These are phyloP conservation scores for Pterula multifida DNA, from an alignment of 1,284 basidiomycete genomes.

Conservation along the genomic window DNA sequence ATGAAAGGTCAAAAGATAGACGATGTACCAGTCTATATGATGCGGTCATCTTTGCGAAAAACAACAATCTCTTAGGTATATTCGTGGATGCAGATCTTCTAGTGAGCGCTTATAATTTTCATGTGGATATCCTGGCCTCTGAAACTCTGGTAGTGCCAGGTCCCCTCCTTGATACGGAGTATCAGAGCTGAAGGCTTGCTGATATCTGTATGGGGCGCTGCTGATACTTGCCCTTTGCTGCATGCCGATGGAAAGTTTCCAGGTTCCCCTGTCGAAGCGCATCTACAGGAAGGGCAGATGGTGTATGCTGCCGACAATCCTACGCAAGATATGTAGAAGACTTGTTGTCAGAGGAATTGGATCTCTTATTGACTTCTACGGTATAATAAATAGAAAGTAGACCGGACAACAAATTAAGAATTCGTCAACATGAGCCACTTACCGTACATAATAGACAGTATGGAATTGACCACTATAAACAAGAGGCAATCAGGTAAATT, in stretches of 20 bases:
- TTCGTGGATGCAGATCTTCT: constrained; percentile 84
- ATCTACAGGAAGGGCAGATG: constrained; percentile 47
- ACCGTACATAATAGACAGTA: too few relatives aligned
- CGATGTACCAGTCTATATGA: constrained; percentile 70
- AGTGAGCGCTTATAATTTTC: constrained; percentile 36
- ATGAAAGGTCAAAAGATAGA: constrained; percentile 34
- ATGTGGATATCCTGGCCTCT: background rate
- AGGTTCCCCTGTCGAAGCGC: constrained; percentile 43
- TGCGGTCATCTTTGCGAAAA: constrained; percentile 89
- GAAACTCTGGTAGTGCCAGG: constrained; percentile 34
- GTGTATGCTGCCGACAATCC: constrained; percentile 29
- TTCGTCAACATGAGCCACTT: too few relatives aligned
- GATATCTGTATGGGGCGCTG: constrained; percentile 21
- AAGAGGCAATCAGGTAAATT: too few relatives aligned
- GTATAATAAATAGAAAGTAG: too few relatives aligned
- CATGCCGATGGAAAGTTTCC: background rate
- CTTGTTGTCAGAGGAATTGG: too few relatives aligned
- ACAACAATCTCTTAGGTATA: constrained; percentile 89
- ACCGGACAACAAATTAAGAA: too few relatives aligned
- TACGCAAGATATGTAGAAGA: too few relatives aligned
- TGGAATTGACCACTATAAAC: too few relatives aligned
- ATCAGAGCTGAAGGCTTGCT: constrained; percentile 85
- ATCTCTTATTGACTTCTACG: too few relatives aligned
- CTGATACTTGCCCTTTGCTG: background rate
- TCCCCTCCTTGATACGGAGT: constrained; percentile 77